Conservation (phyloP, 345 rosid species). For the Viola odorata region DNA sequence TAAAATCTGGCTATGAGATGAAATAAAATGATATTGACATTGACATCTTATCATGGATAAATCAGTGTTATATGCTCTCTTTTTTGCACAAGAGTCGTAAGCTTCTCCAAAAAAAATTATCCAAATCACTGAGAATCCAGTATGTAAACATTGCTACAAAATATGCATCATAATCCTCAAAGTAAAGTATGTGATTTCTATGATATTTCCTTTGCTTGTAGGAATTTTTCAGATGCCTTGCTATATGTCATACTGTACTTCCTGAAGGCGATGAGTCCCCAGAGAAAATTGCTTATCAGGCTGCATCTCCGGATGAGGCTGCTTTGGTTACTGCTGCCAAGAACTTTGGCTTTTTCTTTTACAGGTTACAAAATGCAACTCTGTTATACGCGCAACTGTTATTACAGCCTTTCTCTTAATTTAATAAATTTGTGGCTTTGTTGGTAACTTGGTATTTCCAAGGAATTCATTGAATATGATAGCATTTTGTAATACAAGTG, state of each 20-base stretch:
- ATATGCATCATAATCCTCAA: constrained; percentile 2
- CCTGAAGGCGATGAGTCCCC: constrained; percentile 98
- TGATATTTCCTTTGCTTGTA: constrained; percentile 27
- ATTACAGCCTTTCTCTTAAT: background rate
- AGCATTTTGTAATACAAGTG: background rate
- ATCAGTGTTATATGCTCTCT: background rate
- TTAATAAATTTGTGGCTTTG: no score
- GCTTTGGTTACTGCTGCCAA: constrained; percentile 97
- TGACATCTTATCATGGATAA: background rate
- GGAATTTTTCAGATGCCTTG: constrained; percentile 99
- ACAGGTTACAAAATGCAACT: constrained; percentile 40
- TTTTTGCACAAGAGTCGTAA: background rate
- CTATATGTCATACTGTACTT: constrained; percentile 97
- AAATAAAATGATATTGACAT: background rate
- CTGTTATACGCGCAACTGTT: background rate
- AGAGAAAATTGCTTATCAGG: constrained; percentile 88
- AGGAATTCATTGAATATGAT: background rate
- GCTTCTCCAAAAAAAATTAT: no score
- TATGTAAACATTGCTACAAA: background rate
- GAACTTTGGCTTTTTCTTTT: constrained; percentile 97
- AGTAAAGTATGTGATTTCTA: constrained; percentile 6
- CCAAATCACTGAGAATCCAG: background rate
- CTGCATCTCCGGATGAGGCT: constrained; percentile 99
- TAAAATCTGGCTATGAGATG: no score
- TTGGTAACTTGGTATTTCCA: no score